Evolutionary conservation across 345 rosid species (phyloP).

Genomic region (Eucalyptus erythrocorys): DNA sequence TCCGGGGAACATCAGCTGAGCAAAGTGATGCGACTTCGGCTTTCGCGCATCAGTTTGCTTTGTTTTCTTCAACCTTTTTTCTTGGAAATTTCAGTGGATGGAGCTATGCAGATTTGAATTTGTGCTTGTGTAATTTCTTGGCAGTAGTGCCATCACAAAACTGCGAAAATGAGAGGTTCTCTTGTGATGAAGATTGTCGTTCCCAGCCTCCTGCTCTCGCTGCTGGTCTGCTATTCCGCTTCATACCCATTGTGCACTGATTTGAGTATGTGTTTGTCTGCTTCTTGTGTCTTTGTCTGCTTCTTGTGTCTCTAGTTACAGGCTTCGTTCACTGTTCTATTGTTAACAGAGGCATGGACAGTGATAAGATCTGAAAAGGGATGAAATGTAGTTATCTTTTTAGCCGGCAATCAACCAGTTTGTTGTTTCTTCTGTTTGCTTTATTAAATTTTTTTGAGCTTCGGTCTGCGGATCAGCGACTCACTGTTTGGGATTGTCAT

Average conservation of each 20-base stretch:
- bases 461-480: neutral
- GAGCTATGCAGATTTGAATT: neutral
- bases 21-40: neutral
- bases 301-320: neutral
- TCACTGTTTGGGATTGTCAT: neutral
- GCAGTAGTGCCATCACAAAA: neutral
- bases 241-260: slow-evolving; percentile 19
- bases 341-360: neutral
- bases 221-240: neutral
- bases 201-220: neutral
- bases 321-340: neutral
- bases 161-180: neutral
- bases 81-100: neutral
- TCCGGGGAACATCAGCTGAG: neutral
- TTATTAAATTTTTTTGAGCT: neutral
- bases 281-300: no score
- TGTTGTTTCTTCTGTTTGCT: neutral
- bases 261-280: slow-evolving; percentile 15
- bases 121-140: neutral
- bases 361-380: neutral
- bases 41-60: neutral
- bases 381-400: neutral
- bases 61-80: neutral
- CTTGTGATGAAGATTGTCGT: neutral
- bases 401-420: neutral